Percentiles rank a stretch among this genome's conserved stretches.
Evolutionary conservation across 225 moss, liverwort and hornwort genomes (phyloP).

Genomic region (Physcomitrium patens): DNA sequence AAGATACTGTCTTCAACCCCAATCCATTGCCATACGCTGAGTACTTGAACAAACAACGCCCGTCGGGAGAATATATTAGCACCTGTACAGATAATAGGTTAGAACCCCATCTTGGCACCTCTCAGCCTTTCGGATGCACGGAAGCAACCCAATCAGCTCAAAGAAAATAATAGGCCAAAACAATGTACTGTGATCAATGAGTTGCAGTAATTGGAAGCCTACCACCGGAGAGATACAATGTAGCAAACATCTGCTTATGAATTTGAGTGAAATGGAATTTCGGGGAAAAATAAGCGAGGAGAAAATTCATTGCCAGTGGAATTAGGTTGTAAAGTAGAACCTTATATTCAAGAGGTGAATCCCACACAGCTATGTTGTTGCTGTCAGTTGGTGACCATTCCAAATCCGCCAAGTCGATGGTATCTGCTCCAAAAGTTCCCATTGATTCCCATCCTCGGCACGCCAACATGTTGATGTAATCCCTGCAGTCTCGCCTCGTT

Average conservation of each 20-base stretch:
- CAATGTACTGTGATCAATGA: neutral
- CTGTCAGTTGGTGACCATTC: constrained; percentile 86
- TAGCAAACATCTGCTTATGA: too few relatives aligned
- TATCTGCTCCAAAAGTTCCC: constrained; percentile 72
- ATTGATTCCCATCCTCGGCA: constrained; percentile 78
- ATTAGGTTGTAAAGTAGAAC: constrained; percentile 28
- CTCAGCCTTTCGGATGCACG: constrained; percentile 16
- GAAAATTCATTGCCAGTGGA: too few relatives aligned
- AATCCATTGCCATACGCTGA: constrained; percentile 80
- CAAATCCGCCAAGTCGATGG: constrained; percentile 70
- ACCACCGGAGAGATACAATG: too few relatives aligned
- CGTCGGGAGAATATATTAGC: constrained; percentile 82
- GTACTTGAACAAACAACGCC: constrained; percentile 78
- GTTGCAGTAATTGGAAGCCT: too few relatives aligned
- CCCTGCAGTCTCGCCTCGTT: constrained; percentile 81
- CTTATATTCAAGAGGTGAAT: constrained; percentile 89
- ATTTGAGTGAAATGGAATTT: too few relatives aligned
- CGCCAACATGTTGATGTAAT: constrained; percentile 72
- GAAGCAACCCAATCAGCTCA: neutral
- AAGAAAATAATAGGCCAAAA: neutral
- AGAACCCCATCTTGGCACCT: neutral
- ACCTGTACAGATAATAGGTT: constrained; percentile 51
- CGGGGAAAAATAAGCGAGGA: too few relatives aligned
- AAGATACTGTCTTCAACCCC: constrained; percentile 74
- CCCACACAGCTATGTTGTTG: constrained; percentile 84